Conservation (phyloP, 2,329 filamentous ascomycete species). For the Hypoxylon sp. region DNA sequence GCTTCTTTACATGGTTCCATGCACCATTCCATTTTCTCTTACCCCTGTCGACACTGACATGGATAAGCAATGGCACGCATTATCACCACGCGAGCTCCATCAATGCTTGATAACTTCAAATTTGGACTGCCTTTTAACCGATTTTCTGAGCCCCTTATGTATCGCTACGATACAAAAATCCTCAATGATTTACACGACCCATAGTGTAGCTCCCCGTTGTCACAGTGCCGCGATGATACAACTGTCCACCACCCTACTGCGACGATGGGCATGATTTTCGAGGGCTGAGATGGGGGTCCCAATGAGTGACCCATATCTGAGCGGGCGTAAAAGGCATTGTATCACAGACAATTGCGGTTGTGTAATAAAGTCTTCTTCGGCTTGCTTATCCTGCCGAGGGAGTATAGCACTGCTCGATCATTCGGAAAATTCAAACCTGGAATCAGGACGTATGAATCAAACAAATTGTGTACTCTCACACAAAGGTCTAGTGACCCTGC, state of each 20-base stretch:
- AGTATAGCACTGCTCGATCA: slow-evolving; percentile 38
- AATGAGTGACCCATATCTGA: slow-evolving; percentile 21
- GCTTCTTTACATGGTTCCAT: slow-evolving; percentile 43
- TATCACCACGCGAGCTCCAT: slow-evolving; percentile 43
- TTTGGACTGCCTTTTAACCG: slow-evolving; percentile 14
- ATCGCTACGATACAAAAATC: slow-evolving; percentile 4
- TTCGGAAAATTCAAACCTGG: slow-evolving; percentile 46
- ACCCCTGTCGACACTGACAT: slow-evolving; percentile 42
- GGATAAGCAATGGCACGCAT: slow-evolving; percentile 36
- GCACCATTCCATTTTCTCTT: slow-evolving; percentile 46
- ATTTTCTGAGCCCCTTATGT: neutral
- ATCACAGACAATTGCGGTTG: slow-evolving; percentile 32
- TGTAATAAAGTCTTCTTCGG: slow-evolving; percentile 33
- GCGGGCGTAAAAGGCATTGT: slow-evolving; percentile 23
- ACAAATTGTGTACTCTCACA: slow-evolving; percentile 40
- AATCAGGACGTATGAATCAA: slow-evolving; percentile 41
- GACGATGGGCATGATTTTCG: slow-evolving; percentile 4
- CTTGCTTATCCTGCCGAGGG: slow-evolving; percentile 32
- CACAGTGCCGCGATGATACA: slow-evolving; percentile 15
- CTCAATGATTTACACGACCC: slow-evolving; percentile 6
- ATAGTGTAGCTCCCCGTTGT: slow-evolving; percentile 6
- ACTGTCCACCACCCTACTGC: neutral
- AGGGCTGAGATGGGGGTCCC: slow-evolving; percentile 30
- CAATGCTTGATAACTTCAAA: slow-evolving; percentile 34
- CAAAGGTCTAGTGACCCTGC: slow-evolving; percentile 34